These are phyloP conservation scores for Aspergillus cavernicola DNA, from an alignment of 495 filamentous ascomycete species.

Conservation along the genomic window DNA sequence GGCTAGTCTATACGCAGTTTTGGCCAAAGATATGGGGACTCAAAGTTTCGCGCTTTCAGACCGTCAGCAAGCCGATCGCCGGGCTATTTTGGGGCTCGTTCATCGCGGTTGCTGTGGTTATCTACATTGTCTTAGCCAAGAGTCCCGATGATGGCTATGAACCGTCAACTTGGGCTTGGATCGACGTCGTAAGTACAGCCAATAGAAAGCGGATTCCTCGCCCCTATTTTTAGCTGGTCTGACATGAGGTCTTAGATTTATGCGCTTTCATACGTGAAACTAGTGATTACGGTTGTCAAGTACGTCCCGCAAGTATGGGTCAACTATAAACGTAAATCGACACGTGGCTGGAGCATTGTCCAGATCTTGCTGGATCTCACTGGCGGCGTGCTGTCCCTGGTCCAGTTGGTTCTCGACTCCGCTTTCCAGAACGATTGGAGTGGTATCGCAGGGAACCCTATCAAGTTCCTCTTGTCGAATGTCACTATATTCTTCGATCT, in stretches of 20 bases:
- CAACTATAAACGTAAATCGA: constrained; percentile 80
- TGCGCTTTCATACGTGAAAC: constrained; percentile 77
- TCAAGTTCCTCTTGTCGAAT: constrained; percentile 82
- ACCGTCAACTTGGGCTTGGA: constrained; percentile 62
- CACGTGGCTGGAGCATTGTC: constrained; percentile 79
- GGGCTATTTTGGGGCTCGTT: constrained; percentile 65
- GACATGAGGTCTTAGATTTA: constrained; percentile 57
- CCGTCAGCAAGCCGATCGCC: constrained; percentile 60
- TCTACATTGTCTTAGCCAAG: constrained; percentile 48
- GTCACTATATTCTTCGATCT: constrained; percentile 81
- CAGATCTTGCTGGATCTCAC: constrained; percentile 82
- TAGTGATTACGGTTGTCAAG: constrained; percentile 84
- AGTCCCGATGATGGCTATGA: constrained; percentile 54
- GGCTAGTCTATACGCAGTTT: constrained; percentile 69
- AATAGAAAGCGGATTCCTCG: not conserved
- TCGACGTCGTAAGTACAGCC: constrained; percentile 65
- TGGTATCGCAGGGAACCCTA: constrained; percentile 84
- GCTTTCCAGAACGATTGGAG: constrained; percentile 83
- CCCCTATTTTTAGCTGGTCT: constrained; percentile 12
- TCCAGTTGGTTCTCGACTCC: constrained; percentile 80
- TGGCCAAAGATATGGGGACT: constrained; percentile 72
- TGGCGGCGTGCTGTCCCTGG: constrained; percentile 78
- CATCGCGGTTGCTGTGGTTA: constrained; percentile 51
- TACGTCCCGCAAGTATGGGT: constrained; percentile 82
- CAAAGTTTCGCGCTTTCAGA: constrained; percentile 48